Evolutionary conservation across 257 asterid genomes (phyloP), one percentile per base, ranked within the genome.

Genomic region (Nicotiana paniculata): DNA sequence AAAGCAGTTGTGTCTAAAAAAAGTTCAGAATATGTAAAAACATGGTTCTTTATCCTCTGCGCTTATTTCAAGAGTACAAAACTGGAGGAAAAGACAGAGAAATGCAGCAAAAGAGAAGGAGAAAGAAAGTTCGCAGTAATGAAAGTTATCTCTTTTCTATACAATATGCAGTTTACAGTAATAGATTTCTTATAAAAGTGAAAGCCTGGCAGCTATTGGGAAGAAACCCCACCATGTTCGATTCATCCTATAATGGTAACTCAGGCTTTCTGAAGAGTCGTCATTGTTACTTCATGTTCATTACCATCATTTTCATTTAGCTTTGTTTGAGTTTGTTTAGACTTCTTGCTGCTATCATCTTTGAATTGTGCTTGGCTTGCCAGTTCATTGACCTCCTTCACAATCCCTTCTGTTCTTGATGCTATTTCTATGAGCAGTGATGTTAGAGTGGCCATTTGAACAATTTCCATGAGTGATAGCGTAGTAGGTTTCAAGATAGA

Each of bases 341-440:
- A 21, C 4, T 83, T 84, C 39, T 90, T 88, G 21, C 79, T 81
- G 51, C 82, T 87, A 80, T 81, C 84, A 2, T 11, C 89, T 83
- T 79, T 83, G 83, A 94, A 94, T 68, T 89, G 90, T 65, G 93
- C 95, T 84, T 86, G 88, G 43, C 77, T 86, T 32, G 97, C 95
- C 67, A 93, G 81, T 53, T 68, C 90, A 51, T 84, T 81, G 9
- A 91, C 93, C 0, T 87, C 90, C 65, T 83, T 86, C 16, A 86
- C 91, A 72, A 90, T 80, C 39, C 85, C 90, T 77, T 86, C 91
- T 4, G 88, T 90, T 86, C 97, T 90, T 79, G 87, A 85, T 68
- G 93, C 93, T 35, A 93, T 89, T 88, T 94, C 98, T 53, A 86
- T 83, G 81, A 92, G 64, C 88, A 90, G 82, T n/a, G 95, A 89